A percentile compares a stretch with the other conserved stretches of the same genome.
These are phyloP conservation scores for Ormosia emarginata DNA, from an alignment of 306 rosid species.

Conservation along the genomic window DNA sequence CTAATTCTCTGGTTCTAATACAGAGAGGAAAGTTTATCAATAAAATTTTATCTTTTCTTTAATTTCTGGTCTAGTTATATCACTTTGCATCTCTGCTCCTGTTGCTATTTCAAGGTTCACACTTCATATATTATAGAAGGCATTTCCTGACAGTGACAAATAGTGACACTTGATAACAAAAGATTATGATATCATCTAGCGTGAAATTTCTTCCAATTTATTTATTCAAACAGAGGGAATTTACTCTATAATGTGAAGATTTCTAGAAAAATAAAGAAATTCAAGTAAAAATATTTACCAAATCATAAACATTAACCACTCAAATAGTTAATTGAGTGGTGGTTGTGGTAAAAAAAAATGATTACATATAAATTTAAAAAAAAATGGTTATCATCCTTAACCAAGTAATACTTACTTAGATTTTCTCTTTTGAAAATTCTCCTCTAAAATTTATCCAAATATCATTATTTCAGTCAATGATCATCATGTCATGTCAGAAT, in stretches of 20 bases:
- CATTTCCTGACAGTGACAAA: conserved; percentile 15
- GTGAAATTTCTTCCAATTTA: not conserved
- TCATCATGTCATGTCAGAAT: not conserved
- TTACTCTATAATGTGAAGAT: not conserved
- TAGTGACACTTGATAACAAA: conserved; percentile 16
- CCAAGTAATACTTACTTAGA: not conserved
- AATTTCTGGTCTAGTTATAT: too few species aligned
- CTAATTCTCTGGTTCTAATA: too few species aligned
- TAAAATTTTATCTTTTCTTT: too few species aligned
- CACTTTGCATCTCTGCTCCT: not conserved
- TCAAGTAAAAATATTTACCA: not conserved
- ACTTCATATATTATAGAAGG: not conserved
- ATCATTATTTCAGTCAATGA: not conserved
- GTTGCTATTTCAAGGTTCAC: not conserved
- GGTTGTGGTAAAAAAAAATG: not conserved
- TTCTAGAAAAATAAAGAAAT: not conserved
- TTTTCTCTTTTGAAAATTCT: not conserved
- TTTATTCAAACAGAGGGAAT: not conserved
- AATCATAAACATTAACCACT: not conserved
- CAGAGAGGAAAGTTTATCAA: too few species aligned
- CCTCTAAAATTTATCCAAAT: not conserved
- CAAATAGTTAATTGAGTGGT: not conserved
- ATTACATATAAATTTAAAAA: not conserved
- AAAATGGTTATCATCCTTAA: not conserved
- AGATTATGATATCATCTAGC: not conserved